These are phyloP conservation scores for Rhodamnia argentea DNA, from an alignment of 345 rosid genomes.

Conservation along the genomic window DNA sequence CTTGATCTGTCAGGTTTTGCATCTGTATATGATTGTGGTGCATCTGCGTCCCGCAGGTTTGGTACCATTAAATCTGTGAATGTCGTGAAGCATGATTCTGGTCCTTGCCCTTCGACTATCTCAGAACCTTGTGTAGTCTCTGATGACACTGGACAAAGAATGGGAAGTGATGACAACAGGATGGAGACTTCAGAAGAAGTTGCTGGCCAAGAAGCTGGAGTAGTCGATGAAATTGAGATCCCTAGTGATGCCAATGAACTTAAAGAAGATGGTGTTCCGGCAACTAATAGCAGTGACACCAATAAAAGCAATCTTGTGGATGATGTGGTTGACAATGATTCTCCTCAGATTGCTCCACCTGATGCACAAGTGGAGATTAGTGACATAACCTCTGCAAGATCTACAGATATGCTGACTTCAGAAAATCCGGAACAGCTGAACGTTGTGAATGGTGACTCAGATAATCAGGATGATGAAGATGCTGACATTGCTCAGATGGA, in stretches of 20 bases:
- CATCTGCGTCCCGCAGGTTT: slow-evolving; percentile 55
- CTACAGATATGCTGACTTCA: background rate
- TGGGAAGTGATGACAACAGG: background rate
- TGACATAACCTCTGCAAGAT: background rate
- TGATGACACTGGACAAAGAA: background rate
- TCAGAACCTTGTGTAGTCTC: background rate
- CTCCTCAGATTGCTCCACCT: background rate
- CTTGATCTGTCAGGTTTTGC: background rate
- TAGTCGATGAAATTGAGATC: slow-evolving; percentile 1
- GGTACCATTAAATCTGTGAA: slow-evolving; percentile 72
- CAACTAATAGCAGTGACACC: slow-evolving; percentile 1
- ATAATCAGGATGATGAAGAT: slow-evolving; percentile 3
- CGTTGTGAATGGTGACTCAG: slow-evolving; percentile 12
- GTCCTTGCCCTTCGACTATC: background rate
- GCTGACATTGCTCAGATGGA: background rate
- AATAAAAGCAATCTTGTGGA: slow-evolving; percentile 11
- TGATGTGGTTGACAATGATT: slow-evolving; percentile 13
- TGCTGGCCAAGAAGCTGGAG: background rate
- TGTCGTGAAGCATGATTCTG: slow-evolving; percentile 29
- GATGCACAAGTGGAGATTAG: slow-evolving; percentile 12
- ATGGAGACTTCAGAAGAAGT: background rate
- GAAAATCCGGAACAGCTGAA: slow-evolving; percentile 4
- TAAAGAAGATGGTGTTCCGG: slow-evolving; percentile 6
- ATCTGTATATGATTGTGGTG: background rate
- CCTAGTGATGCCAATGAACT: background rate